phyloP scores from a whole-genome alignment of 495 filamentous ascomycete species.

The Schizothecium vesticola region DNA sequence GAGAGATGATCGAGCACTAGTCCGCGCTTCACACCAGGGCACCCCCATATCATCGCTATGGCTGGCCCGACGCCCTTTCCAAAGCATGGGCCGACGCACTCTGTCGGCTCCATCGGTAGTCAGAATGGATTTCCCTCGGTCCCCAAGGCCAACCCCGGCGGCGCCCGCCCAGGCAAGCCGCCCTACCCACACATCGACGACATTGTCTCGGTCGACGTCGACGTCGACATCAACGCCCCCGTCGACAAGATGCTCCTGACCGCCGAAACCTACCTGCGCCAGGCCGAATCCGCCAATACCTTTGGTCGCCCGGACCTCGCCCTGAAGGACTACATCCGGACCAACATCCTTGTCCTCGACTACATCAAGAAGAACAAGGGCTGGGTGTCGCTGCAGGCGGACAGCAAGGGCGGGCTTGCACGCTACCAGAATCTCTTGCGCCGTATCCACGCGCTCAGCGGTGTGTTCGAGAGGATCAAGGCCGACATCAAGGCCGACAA shows the following conservation, averaged over 20 bases:
- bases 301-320: constrained; percentile 49
- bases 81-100: not conserved
- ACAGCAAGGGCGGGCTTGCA: constrained; percentile 18
- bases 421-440: constrained; percentile 45
- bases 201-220: constrained; percentile 47
- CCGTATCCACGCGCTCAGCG: constrained; percentile 26
- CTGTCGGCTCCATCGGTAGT: not conserved
- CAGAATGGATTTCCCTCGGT: not conserved
- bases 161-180: constrained; percentile 23
- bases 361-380: constrained; percentile 46
- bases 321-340: constrained; percentile 67
- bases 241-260: constrained; percentile 45
- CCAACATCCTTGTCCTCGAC: constrained; percentile 69
- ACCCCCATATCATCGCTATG: not conserved
- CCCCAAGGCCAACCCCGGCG: not conserved
- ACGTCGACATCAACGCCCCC: constrained; percentile 39
- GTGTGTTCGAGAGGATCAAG: constrained; percentile 56
- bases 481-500: constrained; percentile 66
- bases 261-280: constrained; percentile 45
- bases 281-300: constrained; percentile 47
- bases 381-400: constrained; percentile 22
- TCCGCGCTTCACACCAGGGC: not conserved
- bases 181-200: constrained; percentile 71
- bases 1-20: not conserved
- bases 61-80: not conserved